A percentile compares a stretch with the other conserved stretches of the same genome.
phyloP scores from a whole-genome alignment of 768 basidiomycete species.

The Auriscalpium vulgare region DNA sequence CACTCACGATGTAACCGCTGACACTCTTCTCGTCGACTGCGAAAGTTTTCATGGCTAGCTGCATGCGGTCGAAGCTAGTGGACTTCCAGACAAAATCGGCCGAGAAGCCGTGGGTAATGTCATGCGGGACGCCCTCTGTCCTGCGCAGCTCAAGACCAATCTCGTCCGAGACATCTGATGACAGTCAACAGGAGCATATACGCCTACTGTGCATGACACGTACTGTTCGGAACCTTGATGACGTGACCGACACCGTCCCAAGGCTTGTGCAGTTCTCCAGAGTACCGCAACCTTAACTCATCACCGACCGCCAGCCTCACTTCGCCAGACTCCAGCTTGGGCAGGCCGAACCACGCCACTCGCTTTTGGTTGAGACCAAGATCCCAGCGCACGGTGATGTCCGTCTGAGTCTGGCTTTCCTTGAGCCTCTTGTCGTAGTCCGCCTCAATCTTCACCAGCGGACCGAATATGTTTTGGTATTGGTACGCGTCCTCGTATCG shows the following conservation, averaged over 20 bases:
- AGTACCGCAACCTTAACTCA: constrained; percentile 84
- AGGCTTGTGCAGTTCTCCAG: constrained; percentile 80
- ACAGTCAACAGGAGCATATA: constrained; percentile 8
- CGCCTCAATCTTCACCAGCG: constrained; percentile 98
- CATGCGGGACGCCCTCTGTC: constrained; percentile 88
- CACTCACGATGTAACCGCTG: constrained; percentile 92
- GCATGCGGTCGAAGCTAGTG: constrained; percentile 99
- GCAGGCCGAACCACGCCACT: constrained; percentile 95
- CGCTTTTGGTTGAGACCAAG: constrained; percentile 97
- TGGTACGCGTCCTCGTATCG: constrained; percentile 99
- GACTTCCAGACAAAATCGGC: constrained; percentile 99
- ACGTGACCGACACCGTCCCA: constrained; percentile 99
- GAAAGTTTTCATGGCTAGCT: constrained; percentile 99
- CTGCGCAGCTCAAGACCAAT: constrained; percentile 88
- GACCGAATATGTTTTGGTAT: constrained; percentile 99
- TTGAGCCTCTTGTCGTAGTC: constrained; percentile 98
- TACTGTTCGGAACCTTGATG: constrained; percentile 98
- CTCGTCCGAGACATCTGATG: constrained; percentile 93
- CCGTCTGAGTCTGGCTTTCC: constrained; percentile 97
- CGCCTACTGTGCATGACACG: constrained; percentile 22
- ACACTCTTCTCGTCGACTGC: constrained; percentile 99
- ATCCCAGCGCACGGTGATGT: constrained; percentile 95
- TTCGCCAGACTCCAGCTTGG: constrained; percentile 97
- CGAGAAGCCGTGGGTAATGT: constrained; percentile 89
- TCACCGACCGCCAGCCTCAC: constrained; percentile 95